phyloP scores from a whole-genome alignment of 208 protist species.

The Acanthamoeba sp. region DNA sequence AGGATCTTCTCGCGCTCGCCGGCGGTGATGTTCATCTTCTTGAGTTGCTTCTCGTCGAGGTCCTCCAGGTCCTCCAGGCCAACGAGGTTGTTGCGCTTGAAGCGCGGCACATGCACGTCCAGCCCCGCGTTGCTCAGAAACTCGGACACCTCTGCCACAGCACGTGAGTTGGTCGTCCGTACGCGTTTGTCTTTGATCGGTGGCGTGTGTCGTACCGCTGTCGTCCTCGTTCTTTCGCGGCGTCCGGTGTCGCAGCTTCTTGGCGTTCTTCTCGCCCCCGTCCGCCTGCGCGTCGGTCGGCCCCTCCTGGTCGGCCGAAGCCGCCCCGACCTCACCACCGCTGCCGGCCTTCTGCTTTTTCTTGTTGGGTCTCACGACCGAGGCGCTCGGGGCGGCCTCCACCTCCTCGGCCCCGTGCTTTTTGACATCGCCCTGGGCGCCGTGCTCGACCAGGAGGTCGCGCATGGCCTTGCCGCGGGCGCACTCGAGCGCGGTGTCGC shows the following conservation, averaged over 20 bases:
- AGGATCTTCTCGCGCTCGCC: conserved; percentile 21
- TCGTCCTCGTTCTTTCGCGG: neutral
- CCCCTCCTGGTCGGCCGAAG: no score
- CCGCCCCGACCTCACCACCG: no score
- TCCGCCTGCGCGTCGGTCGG: no score
- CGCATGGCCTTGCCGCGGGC: neutral
- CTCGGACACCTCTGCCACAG: neutral
- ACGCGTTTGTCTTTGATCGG: neutral
- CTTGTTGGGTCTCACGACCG: no score
- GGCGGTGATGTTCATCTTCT: conserved; percentile 30
- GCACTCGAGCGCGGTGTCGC: conserved; percentile 8
- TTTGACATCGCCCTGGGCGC: neutral
- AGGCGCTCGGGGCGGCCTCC: no score
- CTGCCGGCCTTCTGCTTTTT: no score
- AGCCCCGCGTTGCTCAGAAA: neutral
- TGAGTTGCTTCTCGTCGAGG: neutral
- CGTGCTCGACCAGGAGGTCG: neutral
- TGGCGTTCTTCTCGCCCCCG: no score
- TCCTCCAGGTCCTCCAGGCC: conserved; percentile 7
- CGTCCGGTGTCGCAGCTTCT: neutral
- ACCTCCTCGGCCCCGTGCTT: no score
- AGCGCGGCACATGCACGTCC: conserved; percentile 2
- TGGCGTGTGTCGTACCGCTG: neutral
- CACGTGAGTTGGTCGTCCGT: neutral
- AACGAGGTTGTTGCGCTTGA: neutral